Evolutionary conservation across 2,329 filamentous ascomycete species (phyloP), one percentile per base, ranked within the genome.

Genomic region (Clonostachys sp.): DNA sequence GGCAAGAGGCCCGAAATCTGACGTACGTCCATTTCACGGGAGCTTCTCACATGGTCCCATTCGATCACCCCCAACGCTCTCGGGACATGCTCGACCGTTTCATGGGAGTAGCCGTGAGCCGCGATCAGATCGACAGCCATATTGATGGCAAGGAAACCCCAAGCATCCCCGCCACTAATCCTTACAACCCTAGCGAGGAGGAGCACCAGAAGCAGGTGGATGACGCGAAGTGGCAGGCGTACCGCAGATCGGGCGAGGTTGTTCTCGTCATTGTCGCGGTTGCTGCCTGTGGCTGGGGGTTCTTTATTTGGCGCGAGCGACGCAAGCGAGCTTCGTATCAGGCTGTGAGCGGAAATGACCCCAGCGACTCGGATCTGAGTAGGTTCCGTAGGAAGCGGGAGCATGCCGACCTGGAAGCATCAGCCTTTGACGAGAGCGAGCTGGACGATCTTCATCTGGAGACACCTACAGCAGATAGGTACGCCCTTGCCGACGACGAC

Each of bases 81-180:
- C 83, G 92, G 51, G 94, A 97, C 64, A 99, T 99, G 94, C 83
- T 99, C 14, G 92, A 99, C 67, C 87, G 94, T 39, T 96, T 99
- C 70, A 90, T 97, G 79, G 82, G 83, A 44, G 89, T 99, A 39
- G 91, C 97, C 61, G 95, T 97, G 55, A 87, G 82, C 57, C 24
- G 24, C 24, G 24, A 30, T 30, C 86, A 81, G 60, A 95, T 96
- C 54, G 87, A 95, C 64, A 91, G 85, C 49, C 80, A 81, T 34
- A 86, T 96, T 48, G 91, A 95, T 60, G 91, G 91, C 48, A 89
- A 95, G 65, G 79, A 89, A 55, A 91, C 87, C 2, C 87, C 85
- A 16, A 88, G 94, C 4, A 88, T 88, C 44, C 84, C 81, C 34
- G 84, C 87, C 42, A 79, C 70, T 48, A 78, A 78, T 58, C 66